Base-by-base conservation (phyloP, 139 green algal genomes). In the Coelastrella sp. region DNA sequence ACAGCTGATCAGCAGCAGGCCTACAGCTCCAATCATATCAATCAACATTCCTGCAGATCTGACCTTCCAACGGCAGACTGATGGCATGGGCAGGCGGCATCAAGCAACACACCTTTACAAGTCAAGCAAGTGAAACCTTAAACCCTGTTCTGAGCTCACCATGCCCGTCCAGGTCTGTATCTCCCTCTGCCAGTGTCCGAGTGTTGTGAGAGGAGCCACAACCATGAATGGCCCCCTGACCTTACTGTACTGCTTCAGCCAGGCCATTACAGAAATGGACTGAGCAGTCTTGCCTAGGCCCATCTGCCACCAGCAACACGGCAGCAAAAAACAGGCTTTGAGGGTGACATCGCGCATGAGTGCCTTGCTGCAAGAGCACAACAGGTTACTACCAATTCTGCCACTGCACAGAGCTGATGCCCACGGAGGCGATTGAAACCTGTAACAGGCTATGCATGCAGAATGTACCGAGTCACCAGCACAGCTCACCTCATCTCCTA, bases 181-280 rank as follows among this genome's bases (percentile, higher is more conserved):
- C 91, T 99, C 97, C 20, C 97, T 92, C 93, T 97, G 92, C 97
- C 97, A 99, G 93, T 99, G 97, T 25, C 93, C 95, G 63, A 99
- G 94, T 10, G 97, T 99, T 78, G 96, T 98, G 22, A 99, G 93
- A 15, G 97, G 97, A 6, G 97, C 97, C 35, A 99, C 94, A 8
- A 99, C 93, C 59, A 99, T 92, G 94, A 99, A 98, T 12, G 98
- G 97, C 9, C 94, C 96, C 0, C 8, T 66, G 20, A 93, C 90
- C 79, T 91, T 88, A 17, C 89, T 89, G 75, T 96, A 87, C 90
- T 93, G 91, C 27, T 93, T 92, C 86, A 97, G 91, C 58, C 93
- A 95, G 57, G 96, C 93, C 78, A 99, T 92, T 8, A 94, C 84
- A 4, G 93, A 88, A 74, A 99, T 98, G 70, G 91, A 94, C 95